These are phyloP conservation scores for Amoebophrya sp. DNA, from an alignment of 169 alveolate species.

Conservation along the genomic window DNA sequence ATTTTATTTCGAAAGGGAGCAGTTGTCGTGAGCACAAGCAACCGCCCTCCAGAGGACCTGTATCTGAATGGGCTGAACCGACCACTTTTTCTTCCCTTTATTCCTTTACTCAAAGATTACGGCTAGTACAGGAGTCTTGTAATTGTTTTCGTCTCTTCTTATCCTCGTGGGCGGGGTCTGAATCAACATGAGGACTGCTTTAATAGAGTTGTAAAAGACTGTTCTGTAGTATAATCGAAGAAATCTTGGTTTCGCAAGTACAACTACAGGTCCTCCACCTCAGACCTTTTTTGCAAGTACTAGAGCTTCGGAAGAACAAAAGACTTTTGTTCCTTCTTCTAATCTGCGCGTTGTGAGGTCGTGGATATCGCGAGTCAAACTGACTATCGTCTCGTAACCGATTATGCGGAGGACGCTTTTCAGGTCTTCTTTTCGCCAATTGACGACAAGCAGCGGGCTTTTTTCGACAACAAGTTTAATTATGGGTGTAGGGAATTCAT, in stretches of 20 bases:
- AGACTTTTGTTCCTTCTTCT: too few species aligned
- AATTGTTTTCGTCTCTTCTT: too few species aligned
- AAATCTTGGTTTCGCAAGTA: too few species aligned
- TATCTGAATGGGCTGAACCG: slow-evolving; percentile 64
- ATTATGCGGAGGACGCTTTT: slow-evolving; percentile 46
- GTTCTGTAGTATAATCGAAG: too few species aligned
- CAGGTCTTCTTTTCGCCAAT: slow-evolving; percentile 55
- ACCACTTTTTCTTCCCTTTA: slow-evolving; percentile 65
- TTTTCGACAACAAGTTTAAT: slow-evolving; percentile 50
- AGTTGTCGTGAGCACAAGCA: slow-evolving; percentile 60
- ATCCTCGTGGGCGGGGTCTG: too few species aligned
- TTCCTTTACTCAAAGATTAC: slow-evolving; percentile 57
- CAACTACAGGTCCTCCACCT: too few species aligned
- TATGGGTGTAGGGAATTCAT: neutral
- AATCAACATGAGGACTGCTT: too few species aligned
- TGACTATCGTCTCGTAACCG: slow-evolving; percentile 46
- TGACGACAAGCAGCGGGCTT: slow-evolving; percentile 39
- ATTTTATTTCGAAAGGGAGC: slow-evolving; percentile 22
- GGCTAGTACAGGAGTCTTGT: too few species aligned
- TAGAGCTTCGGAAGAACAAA: too few species aligned
- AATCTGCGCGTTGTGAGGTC: slow-evolving; percentile 48
- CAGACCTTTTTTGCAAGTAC: too few species aligned
- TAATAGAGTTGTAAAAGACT: too few species aligned
- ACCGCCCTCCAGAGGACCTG: slow-evolving; percentile 72
- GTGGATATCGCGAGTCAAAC: slow-evolving; percentile 40